Evolutionary conservation across 1,284 basidiomycete species (phyloP).

Genomic region (Chalciporus sp.): DNA sequence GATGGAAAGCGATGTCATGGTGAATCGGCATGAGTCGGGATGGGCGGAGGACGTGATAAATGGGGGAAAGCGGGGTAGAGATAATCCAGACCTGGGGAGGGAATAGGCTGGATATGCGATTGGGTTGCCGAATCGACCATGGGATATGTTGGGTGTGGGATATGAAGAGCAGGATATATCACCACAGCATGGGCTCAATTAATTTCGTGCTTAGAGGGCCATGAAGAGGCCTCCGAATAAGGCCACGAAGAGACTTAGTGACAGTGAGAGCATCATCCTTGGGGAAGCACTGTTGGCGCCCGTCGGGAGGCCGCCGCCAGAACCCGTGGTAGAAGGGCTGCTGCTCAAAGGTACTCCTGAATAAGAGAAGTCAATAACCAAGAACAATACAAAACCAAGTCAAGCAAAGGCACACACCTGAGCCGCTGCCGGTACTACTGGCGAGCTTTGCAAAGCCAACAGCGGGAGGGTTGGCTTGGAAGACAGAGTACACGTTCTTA

Average conservation of each 20-base stretch:
- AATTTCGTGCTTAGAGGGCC: conserved; percentile 7
- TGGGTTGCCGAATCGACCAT: background rate
- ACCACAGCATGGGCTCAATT: background rate
- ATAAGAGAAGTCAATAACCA: background rate
- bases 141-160: background rate
- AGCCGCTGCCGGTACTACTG: conserved; percentile 15
- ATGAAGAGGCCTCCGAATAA: conserved; percentile 15
- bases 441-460: conserved; percentile 52
- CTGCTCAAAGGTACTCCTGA: background rate
- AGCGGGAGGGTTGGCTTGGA: conserved; percentile 44
- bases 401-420: conserved; percentile 5
- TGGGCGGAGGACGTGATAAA: background rate
- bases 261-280: conserved; percentile 8
- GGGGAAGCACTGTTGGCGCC: background rate
- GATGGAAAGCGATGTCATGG: background rate
- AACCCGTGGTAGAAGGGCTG: background rate
- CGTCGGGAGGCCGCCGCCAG: background rate
- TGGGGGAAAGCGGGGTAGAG: background rate
- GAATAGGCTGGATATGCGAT: background rate
- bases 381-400: background rate
- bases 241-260: conserved; percentile 10
- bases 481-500: conserved; percentile 61
- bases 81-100: too few relatives aligned
- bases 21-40: background rate
- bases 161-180: background rate